Evolutionary conservation across 352 stramenopile species (phyloP), one percentile per base, ranked within the genome.

Genomic region (Elongisporangium prolatum): DNA sequence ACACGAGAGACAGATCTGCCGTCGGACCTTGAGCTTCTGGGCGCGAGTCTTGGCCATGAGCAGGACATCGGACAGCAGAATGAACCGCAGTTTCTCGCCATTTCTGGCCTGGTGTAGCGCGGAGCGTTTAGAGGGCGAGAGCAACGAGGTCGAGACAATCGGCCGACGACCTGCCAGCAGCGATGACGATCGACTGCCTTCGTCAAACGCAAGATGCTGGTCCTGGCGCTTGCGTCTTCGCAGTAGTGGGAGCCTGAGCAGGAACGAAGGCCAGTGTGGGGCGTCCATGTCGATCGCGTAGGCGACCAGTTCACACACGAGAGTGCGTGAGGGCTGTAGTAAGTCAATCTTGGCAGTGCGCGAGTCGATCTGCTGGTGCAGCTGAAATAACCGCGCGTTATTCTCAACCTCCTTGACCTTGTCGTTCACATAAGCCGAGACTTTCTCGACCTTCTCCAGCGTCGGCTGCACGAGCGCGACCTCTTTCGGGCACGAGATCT

Each of bases 11-110:
- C 78, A 88, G 59, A 88, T 71, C 56, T 85, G 72, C 11, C 67
- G 73, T n/a, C 69, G 67, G 54, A 88, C 68, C 54, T 83, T 81
- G 22, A 88, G 68, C 48, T 69, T 69, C 11, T 74, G 69, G 16
- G 73, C 77, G 10, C 67, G 56, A 16, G 68, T 72, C 60, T 83
- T 86, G 44, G 74, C 74, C 59, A 91, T 84, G 49, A 91, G 52
- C 11, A 91, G 59, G 54, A 77, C 75, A 20, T 91, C 78, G 13
- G 80, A 91, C 6, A 91, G 64, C 54, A 91, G 40, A 16, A 91
- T 76, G 24, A 91, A 64, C 8, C 67, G 74, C 47, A 74, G 50
- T 17, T 64, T 69, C 40, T 86, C 77, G 5, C 66, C 69, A 22
- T 28, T 28, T 21, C 57, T 55, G 55, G 49, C 50, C 51, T 63